Evolutionary conservation across 2,329 filamentous ascomycete genomes (phyloP).

Genomic region (Myriosclerotinia curreyana): DNA sequence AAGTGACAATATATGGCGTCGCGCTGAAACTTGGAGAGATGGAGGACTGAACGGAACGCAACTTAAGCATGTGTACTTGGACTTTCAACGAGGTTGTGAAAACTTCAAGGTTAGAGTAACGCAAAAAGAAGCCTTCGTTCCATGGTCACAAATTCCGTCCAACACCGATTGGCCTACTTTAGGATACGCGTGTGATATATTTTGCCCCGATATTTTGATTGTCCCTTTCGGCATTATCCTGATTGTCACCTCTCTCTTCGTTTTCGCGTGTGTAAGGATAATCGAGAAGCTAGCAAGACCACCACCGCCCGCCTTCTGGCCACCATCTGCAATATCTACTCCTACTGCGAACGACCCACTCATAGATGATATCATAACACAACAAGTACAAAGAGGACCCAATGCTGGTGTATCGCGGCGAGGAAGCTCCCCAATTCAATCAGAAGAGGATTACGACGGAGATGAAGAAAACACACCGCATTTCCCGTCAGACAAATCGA

Average conservation of each 20-base stretch:
- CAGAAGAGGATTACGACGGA: not conserved
- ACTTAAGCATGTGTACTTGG: not conserved
- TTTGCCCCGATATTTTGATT: slow-evolving; percentile 14
- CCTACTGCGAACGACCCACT: not conserved
- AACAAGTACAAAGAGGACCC: not conserved
- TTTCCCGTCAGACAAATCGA: not conserved
- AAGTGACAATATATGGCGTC: slow-evolving; percentile 15
- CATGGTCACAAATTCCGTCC: slow-evolving; percentile 8
- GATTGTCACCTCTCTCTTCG: not conserved
- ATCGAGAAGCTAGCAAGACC: not conserved
- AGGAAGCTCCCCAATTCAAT: not conserved
- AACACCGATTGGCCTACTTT: slow-evolving; percentile 11
- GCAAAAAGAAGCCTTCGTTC: not conserved
- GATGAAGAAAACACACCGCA: not conserved
- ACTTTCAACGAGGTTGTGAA: slow-evolving; percentile 6
- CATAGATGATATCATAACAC: not conserved
- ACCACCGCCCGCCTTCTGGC: not conserved
- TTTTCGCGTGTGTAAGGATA: not conserved
- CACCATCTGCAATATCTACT: not conserved
- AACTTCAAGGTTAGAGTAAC: not conserved
- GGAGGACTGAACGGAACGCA: not conserved
- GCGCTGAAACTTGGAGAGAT: slow-evolving; percentile 3
- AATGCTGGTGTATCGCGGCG: not conserved
- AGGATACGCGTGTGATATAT: not conserved
- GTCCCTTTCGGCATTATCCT: not conserved